Evolutionary conservation across 2,329 filamentous ascomycete genomes (phyloP).

Genomic region (Aspergillus brunneoviolaceus): DNA sequence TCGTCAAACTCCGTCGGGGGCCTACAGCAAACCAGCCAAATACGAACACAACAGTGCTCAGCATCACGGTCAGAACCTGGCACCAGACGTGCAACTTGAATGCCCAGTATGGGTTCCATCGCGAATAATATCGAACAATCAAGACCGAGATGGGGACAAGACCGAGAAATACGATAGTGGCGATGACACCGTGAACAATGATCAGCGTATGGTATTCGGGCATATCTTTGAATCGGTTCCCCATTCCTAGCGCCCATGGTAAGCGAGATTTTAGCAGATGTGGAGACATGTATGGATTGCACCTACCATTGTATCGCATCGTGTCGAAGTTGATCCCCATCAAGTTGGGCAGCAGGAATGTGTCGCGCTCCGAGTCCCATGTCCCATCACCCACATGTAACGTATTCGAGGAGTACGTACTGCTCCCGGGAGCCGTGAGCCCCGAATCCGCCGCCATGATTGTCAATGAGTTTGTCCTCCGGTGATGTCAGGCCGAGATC

Average conservation of each 20-base stretch:
- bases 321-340: conserved; percentile 65
- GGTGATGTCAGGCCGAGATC: conserved; percentile 5
- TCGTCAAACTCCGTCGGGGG: conserved; percentile 58
- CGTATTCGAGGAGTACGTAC: conserved; percentile 60
- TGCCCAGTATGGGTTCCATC: conserved; percentile 54
- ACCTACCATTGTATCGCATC: conserved; percentile 65
- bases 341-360: conserved; percentile 63
- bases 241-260: conserved; percentile 56
- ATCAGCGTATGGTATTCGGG: conserved; percentile 59
- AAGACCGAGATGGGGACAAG: conserved; percentile 61
- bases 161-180: conserved; percentile 60
- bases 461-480: conserved; percentile 2
- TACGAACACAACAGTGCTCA: conserved; percentile 62
- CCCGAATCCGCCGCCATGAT: conserved; percentile 36
- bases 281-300: not conserved
- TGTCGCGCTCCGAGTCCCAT: conserved; percentile 62
- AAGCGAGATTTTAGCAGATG: conserved; percentile 1
- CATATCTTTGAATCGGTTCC: conserved; percentile 62
- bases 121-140: conserved; percentile 60
- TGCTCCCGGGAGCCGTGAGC: conserved; percentile 59
- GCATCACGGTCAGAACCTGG: conserved; percentile 59
- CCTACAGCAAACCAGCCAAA: conserved; percentile 66
- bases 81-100: conserved; percentile 63
- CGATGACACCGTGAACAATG: conserved; percentile 60
- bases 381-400: conserved; percentile 66